Base-by-base conservation (phyloP, 305 asterid species). In the Caryopteris hybrid region DNA sequence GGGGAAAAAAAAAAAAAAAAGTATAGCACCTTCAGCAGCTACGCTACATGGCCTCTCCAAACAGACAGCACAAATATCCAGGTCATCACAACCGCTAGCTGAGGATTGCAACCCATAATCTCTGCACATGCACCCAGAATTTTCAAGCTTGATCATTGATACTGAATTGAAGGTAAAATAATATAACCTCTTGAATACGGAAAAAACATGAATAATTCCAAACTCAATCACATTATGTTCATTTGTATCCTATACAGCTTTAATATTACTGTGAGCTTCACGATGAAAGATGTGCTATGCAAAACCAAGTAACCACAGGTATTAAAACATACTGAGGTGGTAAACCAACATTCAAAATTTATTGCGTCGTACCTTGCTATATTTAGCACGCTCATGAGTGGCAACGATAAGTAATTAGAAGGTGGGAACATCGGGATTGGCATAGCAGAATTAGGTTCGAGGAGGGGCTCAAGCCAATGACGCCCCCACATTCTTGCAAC, bases 401-500 rank as follows among this genome's bases (percentile, higher is more conserved):
- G 99, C 77, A 95, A 73, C 0, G 98, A 87, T 63, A 95, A 76
- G 81, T 91, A 86, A 76, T 82, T 84, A 52, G 99, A 95, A 72
- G 81, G 90, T 50, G 90, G 88, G 76, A 91, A 95, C 4, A 43
- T 16, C 20, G 95, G 98, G 61, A 83, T 41, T 25, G 80, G 63
- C 64, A 85, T 66, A 64, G 86, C 86, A 10, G 97, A 88, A 77
- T 86, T 81, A 27, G 95, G 90, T 23, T 79, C 79, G 55, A 94
- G 81, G 61, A 91, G 69, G 8, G 95, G 83, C 79, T 95, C 98
- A 52, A 95, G 98, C 99, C 98, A 89, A 80, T 91, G 91, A 53
- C 98, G 95, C 3, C 94, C 95, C 97, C 99, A 95, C 91, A 85
- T 87, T 77, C 94, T 84, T 18, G 98, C 96, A 74, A 95, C 97